phyloP scores from a whole-genome alignment of 345 rosid species.

The Hibiscus trionum region DNA sequence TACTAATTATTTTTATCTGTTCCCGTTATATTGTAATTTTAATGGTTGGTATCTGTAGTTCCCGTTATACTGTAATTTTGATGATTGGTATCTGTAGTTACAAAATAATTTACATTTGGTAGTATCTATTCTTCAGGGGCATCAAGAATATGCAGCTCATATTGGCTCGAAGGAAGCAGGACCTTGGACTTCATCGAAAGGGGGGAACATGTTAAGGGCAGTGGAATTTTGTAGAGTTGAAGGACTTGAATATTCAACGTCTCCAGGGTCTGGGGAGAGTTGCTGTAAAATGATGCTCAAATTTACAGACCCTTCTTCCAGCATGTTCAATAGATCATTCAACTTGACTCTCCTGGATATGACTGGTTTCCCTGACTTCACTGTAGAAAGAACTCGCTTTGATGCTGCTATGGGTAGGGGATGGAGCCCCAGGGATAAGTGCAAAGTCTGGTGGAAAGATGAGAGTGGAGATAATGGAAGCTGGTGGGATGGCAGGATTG shows the following conservation, averaged over 20 bases:
- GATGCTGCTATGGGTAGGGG: slow-evolving; percentile 68
- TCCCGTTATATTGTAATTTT: not conserved
- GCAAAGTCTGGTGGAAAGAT: slow-evolving; percentile 96
- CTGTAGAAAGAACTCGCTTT: slow-evolving; percentile 89
- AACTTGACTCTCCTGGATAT: slow-evolving; percentile 77
- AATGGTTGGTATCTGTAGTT: not conserved
- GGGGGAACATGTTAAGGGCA: slow-evolving; percentile 51
- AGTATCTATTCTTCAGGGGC: slow-evolving; percentile 53
- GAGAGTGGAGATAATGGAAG: slow-evolving; percentile 78
- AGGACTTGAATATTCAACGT: slow-evolving; percentile 73
- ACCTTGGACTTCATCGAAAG: slow-evolving; percentile 66
- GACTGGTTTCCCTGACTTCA: slow-evolving; percentile 84
- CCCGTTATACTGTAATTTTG: not conserved
- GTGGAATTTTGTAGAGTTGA: slow-evolving; percentile 84
- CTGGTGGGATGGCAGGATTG: slow-evolving; percentile 94
- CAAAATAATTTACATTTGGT: not conserved
- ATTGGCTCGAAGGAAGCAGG: slow-evolving; percentile 46
- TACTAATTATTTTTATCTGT: slow-evolving; percentile 11
- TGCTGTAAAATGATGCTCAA: slow-evolving; percentile 89
- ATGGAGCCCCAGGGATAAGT: slow-evolving; percentile 87
- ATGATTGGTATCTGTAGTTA: not conserved
- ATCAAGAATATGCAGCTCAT: slow-evolving; percentile 57
- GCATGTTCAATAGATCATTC: slow-evolving; percentile 43
- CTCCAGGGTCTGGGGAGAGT: slow-evolving; percentile 94
- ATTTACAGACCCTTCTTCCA: slow-evolving; percentile 64